phyloP scores from a whole-genome alignment of 1,284 basidiomycete genomes.

The Microstroma glucosiphilum region DNA sequence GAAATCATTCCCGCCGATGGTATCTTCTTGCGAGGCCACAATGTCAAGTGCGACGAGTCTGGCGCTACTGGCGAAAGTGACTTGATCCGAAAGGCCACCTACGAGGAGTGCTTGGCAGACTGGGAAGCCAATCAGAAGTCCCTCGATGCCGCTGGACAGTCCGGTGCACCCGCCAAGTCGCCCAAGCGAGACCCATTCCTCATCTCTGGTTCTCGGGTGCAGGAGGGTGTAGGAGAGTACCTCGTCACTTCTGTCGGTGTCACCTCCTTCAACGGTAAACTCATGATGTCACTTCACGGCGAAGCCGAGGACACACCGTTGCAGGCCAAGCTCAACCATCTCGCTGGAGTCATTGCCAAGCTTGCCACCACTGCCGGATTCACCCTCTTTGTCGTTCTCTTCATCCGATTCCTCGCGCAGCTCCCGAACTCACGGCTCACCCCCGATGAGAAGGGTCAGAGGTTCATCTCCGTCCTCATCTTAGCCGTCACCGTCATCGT shows the following conservation, averaged over 20 bases:
- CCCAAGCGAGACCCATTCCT: slow-evolving; percentile 84
- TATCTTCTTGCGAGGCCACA: slow-evolving; percentile 83
- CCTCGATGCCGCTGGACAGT: slow-evolving; percentile 35
- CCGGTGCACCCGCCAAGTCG: slow-evolving; percentile 25
- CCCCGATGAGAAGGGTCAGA: slow-evolving; percentile 75
- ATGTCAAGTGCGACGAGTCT: slow-evolving; percentile 91
- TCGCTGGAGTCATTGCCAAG: slow-evolving; percentile 91
- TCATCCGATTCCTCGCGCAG: slow-evolving; percentile 91
- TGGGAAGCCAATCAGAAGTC: slow-evolving; percentile 39
- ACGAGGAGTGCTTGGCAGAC: slow-evolving; percentile 65
- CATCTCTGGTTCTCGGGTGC: slow-evolving; percentile 84
- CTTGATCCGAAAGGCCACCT: slow-evolving; percentile 80
- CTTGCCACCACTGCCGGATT: slow-evolving; percentile 76
- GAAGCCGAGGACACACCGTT: slow-evolving; percentile 74
- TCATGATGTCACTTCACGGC: slow-evolving; percentile 58
- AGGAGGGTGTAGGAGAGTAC: slow-evolving; percentile 90
- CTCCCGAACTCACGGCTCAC: slow-evolving; percentile 58
- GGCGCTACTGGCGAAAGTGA: slow-evolving; percentile 94
- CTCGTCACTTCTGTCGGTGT: slow-evolving; percentile 85
- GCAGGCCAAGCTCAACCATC: slow-evolving; percentile 82
- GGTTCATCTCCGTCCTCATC: slow-evolving; percentile 88
- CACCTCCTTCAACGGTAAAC: slow-evolving; percentile 87
- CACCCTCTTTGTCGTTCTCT: slow-evolving; percentile 72
- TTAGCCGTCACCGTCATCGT: slow-evolving; percentile 92
- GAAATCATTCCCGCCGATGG: slow-evolving; percentile 95